Percentiles rank a stretch among this genome's conserved stretches.
phyloP scores from a whole-genome alignment of 768 basidiomycete species.

The Suillus sp. region DNA sequence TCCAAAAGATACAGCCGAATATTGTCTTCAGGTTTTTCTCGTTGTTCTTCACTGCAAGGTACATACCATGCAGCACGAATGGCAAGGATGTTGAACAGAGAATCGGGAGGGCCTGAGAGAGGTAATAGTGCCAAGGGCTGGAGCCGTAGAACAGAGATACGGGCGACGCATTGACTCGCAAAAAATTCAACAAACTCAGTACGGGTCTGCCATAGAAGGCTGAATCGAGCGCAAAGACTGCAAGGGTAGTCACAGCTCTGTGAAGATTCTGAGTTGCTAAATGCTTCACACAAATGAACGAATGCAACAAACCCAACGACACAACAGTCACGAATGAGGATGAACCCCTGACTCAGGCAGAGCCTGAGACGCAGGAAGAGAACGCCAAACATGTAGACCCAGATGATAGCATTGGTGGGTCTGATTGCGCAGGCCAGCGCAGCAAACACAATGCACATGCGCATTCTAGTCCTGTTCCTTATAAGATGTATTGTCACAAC shows the following conservation, averaged over 20 bases:
- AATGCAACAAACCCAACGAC: conserved; percentile 46
- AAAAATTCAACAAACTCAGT: conserved; percentile 81
- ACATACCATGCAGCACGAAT: conserved; percentile 66
- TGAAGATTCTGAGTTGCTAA: conserved; percentile 1
- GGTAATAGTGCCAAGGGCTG: conserved; percentile 86
- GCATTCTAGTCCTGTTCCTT: conserved; percentile 35
- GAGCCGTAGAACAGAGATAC: conserved; percentile 93
- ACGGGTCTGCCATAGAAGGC: conserved; percentile 66
- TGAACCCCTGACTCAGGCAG: conserved; percentile 32
- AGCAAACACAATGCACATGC: conserved; percentile 54
- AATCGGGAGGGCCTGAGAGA: conserved; percentile 84
- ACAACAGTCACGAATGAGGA: conserved; percentile 42
- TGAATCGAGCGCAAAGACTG: conserved; percentile 60
- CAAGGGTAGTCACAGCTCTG: conserved; percentile 23
- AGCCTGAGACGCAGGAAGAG: conserved; percentile 56
- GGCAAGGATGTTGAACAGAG: conserved; percentile 74
- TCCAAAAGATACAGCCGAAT: conserved; percentile 58
- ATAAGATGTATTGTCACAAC: conserved; percentile 27
- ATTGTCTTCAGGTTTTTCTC: conserved; percentile 43
- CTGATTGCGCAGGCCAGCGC: conserved; percentile 80
- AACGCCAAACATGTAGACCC: conserved; percentile 67
- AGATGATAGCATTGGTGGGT: conserved; percentile 88
- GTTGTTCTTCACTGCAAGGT: conserved; percentile 31
- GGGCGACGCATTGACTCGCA: conserved; percentile 77
- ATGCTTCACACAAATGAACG: conserved; percentile 11